phyloP scores from a whole-genome alignment of 148 eudicot genomes.

The Amaranthus hypochondriacus region DNA sequence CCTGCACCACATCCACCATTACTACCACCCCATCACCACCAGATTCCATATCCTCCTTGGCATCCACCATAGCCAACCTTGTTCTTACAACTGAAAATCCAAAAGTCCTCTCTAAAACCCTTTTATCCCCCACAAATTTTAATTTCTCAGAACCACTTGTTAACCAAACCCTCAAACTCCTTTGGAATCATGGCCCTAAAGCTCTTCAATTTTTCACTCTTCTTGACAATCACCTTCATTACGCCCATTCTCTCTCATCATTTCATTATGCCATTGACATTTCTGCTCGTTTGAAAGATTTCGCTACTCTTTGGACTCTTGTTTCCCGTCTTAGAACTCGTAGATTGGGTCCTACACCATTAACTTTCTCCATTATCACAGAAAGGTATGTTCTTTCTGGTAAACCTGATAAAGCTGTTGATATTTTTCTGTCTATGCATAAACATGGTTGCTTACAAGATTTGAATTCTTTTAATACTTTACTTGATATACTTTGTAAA shows the following conservation, averaged over 20 bases:
- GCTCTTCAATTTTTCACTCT: slow-evolving; percentile 72
- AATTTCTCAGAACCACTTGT: slow-evolving; percentile 51
- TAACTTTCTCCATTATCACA: slow-evolving; percentile 61
- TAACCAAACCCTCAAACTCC: slow-evolving; percentile 52
- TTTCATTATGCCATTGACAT: slow-evolving; percentile 71
- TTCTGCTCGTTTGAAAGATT: slow-evolving; percentile 62
- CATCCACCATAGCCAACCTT: slow-evolving; percentile 35
- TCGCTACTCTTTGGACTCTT: slow-evolving; percentile 43
- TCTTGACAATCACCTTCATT: slow-evolving; percentile 50
- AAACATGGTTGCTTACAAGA: slow-evolving; percentile 51
- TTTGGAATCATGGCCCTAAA: slow-evolving; percentile 92
- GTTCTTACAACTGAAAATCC: slow-evolving; percentile 40
- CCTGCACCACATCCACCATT: slow-evolving; percentile 14
- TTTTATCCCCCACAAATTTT: slow-evolving; percentile 20
- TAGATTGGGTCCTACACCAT: slow-evolving; percentile 59
- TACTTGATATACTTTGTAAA: slow-evolving; percentile 78
- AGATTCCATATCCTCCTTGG: slow-evolving; percentile 10
- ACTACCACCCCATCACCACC: slow-evolving; percentile 22
- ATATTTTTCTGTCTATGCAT: slow-evolving; percentile 73
- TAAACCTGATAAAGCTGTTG: slow-evolving; percentile 69
- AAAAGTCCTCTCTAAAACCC: slow-evolving; percentile 37
- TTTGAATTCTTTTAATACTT: slow-evolving; percentile 55
- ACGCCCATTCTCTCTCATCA: slow-evolving; percentile 50
- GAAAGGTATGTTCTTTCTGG: slow-evolving; percentile 75
- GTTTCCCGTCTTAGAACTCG: slow-evolving; percentile 45